Base-by-base conservation (phyloP, 495 filamentous ascomycete species). In the Aspergillus sclerotiicarbonarius region DNA sequence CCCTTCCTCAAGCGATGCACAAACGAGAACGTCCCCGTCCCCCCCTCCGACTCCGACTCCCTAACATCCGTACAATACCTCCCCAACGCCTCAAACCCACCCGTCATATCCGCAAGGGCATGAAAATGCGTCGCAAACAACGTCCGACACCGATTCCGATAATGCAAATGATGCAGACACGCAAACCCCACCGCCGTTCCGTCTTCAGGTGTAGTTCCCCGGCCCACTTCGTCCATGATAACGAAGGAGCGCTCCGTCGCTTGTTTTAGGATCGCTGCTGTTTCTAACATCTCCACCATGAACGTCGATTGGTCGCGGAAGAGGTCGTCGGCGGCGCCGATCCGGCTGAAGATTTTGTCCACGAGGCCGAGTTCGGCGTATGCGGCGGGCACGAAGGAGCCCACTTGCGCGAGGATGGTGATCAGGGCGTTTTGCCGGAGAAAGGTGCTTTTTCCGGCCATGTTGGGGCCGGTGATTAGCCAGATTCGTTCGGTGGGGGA, bases 81-180 rank as follows among this genome's bases (percentile, higher is more conserved):
- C 15, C 83, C 90, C 16, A 97, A 72, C 20, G 73, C 66, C n/a
- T 82, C 74, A 53, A 88, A 85, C 15, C 81, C 77, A 8, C 73
- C 67, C 0, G 85, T 86, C 83, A 96, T 84, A 58, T 96, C 91
- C 10, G 87, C 88, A 20, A 98, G 73, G 8, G 72, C 76, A 68
- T 98, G 93, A 67, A 98, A 98, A 67, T 98, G 94, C 16, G 94
- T 97, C 4, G 95, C 94, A 67, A 98, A 98, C 33, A 98, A 80
- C 2, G 85, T 84, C 3, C 94, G 86, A 62, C 87, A 90, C 62
- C 78, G 77, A 67, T 93, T 96, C 4, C 84, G 78, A 53, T 84
- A 75, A 56, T 90, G 84, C 33, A 98, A 73, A 70, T 96, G 90
- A 62, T 93, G 81, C 35, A 98, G 75, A 65, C 85, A 89, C 1